A percentile compares a stretch with the other conserved stretches of the same genome.
Evolutionary conservation across 371 early-diverging fungal species (phyloP).

Genomic region (Nematocida homosporus): DNA sequence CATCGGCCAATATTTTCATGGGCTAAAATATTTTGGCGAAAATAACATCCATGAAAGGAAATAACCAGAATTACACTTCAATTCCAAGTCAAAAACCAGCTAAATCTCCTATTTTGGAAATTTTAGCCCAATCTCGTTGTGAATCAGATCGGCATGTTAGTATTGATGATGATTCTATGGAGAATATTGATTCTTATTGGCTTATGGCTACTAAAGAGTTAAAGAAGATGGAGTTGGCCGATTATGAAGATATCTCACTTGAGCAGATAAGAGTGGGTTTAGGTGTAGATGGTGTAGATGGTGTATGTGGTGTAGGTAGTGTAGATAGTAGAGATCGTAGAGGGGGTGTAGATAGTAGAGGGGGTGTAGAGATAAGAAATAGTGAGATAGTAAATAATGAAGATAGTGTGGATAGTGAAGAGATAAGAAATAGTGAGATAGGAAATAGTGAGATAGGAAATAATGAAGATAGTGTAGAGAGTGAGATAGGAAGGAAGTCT

Average conservation of each 20-base stretch:
- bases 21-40: slow-evolving; percentile 44
- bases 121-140: slow-evolving; percentile 19
- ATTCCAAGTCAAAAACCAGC: slow-evolving; percentile 8
- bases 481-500: neutral
- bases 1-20: slow-evolving; percentile 49
- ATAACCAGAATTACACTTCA: neutral
- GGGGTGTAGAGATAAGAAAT: neutral
- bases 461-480: neutral
- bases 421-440: neutral
- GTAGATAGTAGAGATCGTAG: neutral
- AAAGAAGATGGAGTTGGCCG: slow-evolving; percentile 39
- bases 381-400: slow-evolving; percentile 7
- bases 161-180: slow-evolving; percentile 54
- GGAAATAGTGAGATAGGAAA: slow-evolving; percentile 3
- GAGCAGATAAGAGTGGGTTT: neutral
- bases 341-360: too few relatives aligned
- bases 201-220: slow-evolving; percentile 52
- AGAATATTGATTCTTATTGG: slow-evolving; percentile 57
- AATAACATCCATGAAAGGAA: slow-evolving; percentile 1
- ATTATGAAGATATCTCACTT: slow-evolving; percentile 22
- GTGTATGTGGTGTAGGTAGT: neutral
- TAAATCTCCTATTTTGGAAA: slow-evolving; percentile 12
- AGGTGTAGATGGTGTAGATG: too few relatives aligned
- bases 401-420: neutral
- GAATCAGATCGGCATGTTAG: slow-evolving; percentile 11